Conservation (phyloP, 108 stramenopile species). For the Thalassiosira profunda region DNA sequence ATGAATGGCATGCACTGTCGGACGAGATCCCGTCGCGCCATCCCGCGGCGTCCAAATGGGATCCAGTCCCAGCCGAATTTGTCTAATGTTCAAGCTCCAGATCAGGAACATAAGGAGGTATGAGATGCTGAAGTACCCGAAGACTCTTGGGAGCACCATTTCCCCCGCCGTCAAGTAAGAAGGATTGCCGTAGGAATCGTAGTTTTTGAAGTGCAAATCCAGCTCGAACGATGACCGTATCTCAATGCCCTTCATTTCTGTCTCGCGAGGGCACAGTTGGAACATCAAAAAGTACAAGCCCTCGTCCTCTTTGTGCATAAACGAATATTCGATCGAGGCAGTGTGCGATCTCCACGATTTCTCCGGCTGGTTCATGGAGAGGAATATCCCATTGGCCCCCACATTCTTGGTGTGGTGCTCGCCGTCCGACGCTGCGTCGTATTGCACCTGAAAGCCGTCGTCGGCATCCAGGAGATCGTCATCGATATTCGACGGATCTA, state of each 20-base stretch:
- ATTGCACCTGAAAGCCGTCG: conserved; percentile 38
- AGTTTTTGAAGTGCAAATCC: conserved; percentile 88
- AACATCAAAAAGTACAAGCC: conserved; percentile 95
- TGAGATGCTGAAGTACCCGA: conserved; percentile 78
- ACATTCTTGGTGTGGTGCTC: conserved; percentile 30
- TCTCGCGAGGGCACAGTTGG: conserved; percentile 69
- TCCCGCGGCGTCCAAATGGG: conserved; percentile 39
- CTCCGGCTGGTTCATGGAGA: conserved; percentile 66
- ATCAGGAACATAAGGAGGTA: conserved; percentile 67
- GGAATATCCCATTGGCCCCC: conserved; percentile 57
- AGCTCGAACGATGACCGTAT: conserved; percentile 86
- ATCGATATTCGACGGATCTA: conserved; percentile 51
- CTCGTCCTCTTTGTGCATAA: conserved; percentile 54
- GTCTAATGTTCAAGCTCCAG: conserved; percentile 79
- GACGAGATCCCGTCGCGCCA: conserved; percentile 9
- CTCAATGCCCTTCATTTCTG: conserved; percentile 16
- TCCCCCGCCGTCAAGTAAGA: conserved; percentile 95
- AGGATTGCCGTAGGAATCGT: conserved; percentile 64
- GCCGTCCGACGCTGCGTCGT: conserved; percentile 33
- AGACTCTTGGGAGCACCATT: conserved; percentile 87
- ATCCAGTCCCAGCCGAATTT: conserved; percentile 56
- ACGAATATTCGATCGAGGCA: conserved; percentile 62
- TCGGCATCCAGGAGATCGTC: conserved; percentile 49
- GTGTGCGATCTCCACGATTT: conserved; percentile 52
- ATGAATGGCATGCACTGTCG: conserved; percentile 91